Conservation (phyloP, 2,329 filamentous ascomycete species). For the Rugonectria rugulosa region DNA sequence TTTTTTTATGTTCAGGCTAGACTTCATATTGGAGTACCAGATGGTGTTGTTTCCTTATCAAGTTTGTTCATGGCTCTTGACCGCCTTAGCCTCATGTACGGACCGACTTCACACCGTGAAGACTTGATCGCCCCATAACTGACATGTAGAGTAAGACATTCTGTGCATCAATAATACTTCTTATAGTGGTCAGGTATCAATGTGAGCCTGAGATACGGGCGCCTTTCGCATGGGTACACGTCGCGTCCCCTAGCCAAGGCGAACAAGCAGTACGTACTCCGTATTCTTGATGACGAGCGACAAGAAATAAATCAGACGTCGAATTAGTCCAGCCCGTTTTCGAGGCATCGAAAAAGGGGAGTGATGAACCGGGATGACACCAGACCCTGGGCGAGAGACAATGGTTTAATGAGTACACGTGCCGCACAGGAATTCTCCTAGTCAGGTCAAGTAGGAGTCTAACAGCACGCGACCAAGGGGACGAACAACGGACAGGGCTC, state of each 20-base stretch:
- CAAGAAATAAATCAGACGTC: conserved; percentile 6
- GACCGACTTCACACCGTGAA: no score
- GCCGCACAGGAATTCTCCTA: conserved; percentile 6
- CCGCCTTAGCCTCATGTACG: no score
- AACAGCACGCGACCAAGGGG: conserved; percentile 16
- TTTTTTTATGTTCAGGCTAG: no score
- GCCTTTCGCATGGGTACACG: conserved; percentile 12
- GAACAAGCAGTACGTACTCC: no score
- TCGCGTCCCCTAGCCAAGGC: conserved; percentile 3
- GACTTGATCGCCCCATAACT: no score
- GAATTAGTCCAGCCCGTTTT: conserved; percentile 2
- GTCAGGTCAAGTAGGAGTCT: conserved; percentile 14
- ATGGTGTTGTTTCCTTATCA: no score
- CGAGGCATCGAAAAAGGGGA: conserved; percentile 20
- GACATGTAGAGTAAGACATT: no score
- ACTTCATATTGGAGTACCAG: no score
- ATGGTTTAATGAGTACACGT: conserved; percentile 29
- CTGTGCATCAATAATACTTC: no score
- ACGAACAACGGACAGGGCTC: conserved; percentile 12
- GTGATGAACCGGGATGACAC: conserved; percentile 22
- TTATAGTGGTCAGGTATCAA: no score
- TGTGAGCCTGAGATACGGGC: background rate
- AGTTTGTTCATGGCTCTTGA: no score
- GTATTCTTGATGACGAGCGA: conserved; percentile 7
- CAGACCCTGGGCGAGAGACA: conserved; percentile 15